Evolutionary conservation across 2,329 filamentous ascomycete genomes (phyloP).

Genomic region (Penicillium sp.): DNA sequence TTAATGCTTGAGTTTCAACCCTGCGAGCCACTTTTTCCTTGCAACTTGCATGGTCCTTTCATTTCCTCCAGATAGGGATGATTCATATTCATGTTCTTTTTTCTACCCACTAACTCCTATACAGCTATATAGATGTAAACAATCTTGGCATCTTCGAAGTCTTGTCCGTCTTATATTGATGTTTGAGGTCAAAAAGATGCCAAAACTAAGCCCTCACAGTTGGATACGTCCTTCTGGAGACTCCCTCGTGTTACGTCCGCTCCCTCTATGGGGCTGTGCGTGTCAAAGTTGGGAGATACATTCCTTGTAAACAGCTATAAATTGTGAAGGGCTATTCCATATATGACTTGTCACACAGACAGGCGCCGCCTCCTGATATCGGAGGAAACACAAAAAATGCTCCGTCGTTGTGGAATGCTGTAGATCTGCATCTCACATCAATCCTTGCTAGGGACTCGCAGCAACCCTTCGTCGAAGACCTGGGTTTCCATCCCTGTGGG

Average conservation of each 20-base stretch:
- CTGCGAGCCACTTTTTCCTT: not conserved
- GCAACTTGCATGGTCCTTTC: not conserved
- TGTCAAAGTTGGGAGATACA: slow-evolving; percentile 47
- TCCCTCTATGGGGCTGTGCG: slow-evolving; percentile 36
- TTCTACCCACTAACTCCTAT: not conserved
- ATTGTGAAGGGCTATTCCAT: not conserved
- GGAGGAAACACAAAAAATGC: not conserved
- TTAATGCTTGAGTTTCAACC: not conserved
- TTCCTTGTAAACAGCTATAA: slow-evolving; percentile 16
- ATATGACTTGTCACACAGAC: not conserved
- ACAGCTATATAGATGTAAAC: slow-evolving; percentile 3
- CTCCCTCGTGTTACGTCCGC: slow-evolving; percentile 46
- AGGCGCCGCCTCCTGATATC: not conserved
- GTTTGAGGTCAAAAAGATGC: slow-evolving; percentile 47
- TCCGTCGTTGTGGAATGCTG: not conserved
- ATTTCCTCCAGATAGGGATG: slow-evolving; percentile 2
- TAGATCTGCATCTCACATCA: not conserved
- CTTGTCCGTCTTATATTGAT: slow-evolving; percentile 42
- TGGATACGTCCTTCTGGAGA: slow-evolving; percentile 25
- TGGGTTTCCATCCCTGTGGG: not conserved
- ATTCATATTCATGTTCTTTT: not conserved
- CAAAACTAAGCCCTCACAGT: slow-evolving; percentile 33
- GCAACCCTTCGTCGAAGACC: not conserved
- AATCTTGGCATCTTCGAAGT: slow-evolving; percentile 44
- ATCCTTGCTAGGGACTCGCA: not conserved